Conservation (phyloP, 2,329 filamentous ascomycete genomes). For the Diaporthe citrichinensis region DNA sequence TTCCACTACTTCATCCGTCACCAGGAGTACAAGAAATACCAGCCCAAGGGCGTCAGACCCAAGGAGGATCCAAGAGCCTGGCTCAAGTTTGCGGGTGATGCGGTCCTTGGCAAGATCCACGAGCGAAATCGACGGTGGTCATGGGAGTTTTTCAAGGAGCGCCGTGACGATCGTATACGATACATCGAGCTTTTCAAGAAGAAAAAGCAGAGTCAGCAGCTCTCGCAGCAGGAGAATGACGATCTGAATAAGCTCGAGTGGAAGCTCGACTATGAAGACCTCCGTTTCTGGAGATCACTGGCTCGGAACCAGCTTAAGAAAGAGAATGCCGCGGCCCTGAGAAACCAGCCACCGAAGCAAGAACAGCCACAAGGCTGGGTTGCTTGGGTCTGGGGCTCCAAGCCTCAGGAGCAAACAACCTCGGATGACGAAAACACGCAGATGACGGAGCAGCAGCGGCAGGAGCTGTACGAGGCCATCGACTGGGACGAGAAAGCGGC, state of each 20-base stretch:
- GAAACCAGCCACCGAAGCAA: conserved; percentile 64
- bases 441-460: conserved; percentile 95
- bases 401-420: conserved; percentile 69
- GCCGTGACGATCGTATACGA: conserved; percentile 86
- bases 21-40: conserved; percentile 94
- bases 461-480: conserved; percentile 97
- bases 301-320: conserved; percentile 95
- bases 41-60: conserved; percentile 84
- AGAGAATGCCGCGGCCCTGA: conserved; percentile 92
- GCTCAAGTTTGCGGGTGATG: conserved; percentile 91
- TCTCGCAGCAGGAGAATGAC: conserved; percentile 78
- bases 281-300: conserved; percentile 96
- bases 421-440: conserved; percentile 82
- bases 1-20: conserved; percentile 99
- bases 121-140: conserved; percentile 94
- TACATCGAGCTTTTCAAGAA: conserved; percentile 99
- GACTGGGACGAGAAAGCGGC: conserved; percentile 98
- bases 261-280: conserved; percentile 93
- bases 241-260: conserved; percentile 84
- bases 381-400: conserved; percentile 91
- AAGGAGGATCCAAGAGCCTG: conserved; percentile 94
- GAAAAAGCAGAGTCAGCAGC: conserved; percentile 80
- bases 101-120: conserved; percentile 93
- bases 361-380: conserved; percentile 84
- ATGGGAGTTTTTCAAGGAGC: conserved; percentile 95